Percentiles rank a stretch among this genome's conserved stretches.
phyloP scores from a whole-genome alignment of 768 basidiomycete species.

The Suillus tomentosus region DNA sequence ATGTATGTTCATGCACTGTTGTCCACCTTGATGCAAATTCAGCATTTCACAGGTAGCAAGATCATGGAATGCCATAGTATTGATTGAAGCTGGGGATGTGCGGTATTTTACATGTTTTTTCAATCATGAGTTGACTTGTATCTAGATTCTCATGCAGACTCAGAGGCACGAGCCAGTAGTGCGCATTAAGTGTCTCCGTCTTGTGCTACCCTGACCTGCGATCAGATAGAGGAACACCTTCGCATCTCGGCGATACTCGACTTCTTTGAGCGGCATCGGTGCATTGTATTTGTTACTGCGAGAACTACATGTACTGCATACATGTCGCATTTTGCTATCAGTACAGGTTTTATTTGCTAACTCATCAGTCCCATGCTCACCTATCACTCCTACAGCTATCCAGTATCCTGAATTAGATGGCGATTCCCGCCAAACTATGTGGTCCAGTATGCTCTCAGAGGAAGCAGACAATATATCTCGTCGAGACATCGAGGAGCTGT shows the following conservation, averaged over 20 bases:
- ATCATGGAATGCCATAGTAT: constrained; percentile 3
- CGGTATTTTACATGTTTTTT: neutral
- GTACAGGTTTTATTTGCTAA: neutral
- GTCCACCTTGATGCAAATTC: neutral
- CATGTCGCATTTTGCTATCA: constrained; percentile 4
- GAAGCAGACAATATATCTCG: constrained; percentile 5
- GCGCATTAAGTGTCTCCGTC: neutral
- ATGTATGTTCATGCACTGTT: neutral
- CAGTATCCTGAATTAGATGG: constrained; percentile 4
- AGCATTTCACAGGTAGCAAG: neutral
- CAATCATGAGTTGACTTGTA: neutral
- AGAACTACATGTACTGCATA: constrained; percentile 1
- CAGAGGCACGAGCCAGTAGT: constrained; percentile 6
- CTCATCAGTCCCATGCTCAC: neutral
- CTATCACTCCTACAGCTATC: neutral
- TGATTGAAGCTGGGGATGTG: constrained; percentile 6
- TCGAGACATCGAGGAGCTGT: constrained; percentile 5
- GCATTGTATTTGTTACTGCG: constrained; percentile 5
- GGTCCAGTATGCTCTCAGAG: constrained; percentile 4
- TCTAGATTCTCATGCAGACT: constrained; percentile 6
- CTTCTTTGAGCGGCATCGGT: constrained; percentile 7
- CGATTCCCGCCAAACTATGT: constrained; percentile 4
- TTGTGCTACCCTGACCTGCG: neutral
- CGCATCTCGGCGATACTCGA: neutral
- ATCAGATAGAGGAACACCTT: constrained; percentile 1